A percentile compares a stretch with the other conserved stretches of the same genome.
Conservation (phyloP, 2,329 filamentous ascomycete species). For the Aspergillus terreus region DNA sequence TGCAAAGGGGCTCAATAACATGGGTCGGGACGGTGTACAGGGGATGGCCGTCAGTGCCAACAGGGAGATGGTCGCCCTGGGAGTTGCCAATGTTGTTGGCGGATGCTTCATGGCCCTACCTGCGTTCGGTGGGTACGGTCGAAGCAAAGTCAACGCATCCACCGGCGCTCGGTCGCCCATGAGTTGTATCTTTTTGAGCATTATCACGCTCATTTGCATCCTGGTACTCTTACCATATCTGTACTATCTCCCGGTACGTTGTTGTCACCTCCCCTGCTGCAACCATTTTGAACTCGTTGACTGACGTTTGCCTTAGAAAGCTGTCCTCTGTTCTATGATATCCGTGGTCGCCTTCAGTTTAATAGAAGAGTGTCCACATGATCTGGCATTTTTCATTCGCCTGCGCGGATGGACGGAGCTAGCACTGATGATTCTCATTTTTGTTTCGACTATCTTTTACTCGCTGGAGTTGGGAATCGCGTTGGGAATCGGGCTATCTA, state of each 20-base stretch:
- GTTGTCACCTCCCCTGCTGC: background rate
- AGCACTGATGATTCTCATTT: conserved; percentile 82
- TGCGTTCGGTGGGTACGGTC: conserved; percentile 91
- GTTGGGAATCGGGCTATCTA: conserved; percentile 84
- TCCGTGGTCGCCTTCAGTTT: conserved; percentile 92
- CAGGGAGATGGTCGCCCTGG: conserved; percentile 86
- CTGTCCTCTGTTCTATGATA: conserved; percentile 88
- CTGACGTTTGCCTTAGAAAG: conserved; percentile 62
- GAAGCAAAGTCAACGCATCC: conserved; percentile 90
- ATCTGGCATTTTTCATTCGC: conserved; percentile 81
- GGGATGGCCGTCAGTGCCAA: conserved; percentile 85
- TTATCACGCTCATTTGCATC: conserved; percentile 78
- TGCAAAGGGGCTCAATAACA: conserved; percentile 76
- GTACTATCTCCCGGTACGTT: conserved; percentile 85
- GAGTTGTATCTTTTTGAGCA: conserved; percentile 81
- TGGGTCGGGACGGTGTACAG: conserved; percentile 63
- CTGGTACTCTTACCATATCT: conserved; percentile 84
- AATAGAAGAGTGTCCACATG: conserved; percentile 91
- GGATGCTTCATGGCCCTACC: conserved; percentile 90
- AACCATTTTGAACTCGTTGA: background rate
- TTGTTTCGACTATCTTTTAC: conserved; percentile 89
- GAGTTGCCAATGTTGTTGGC: conserved; percentile 84
- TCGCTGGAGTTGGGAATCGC: conserved; percentile 91
- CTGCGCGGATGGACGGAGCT: conserved; percentile 86
- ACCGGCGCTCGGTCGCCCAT: conserved; percentile 92